Conservation (phyloP, 192 early-diverging fungal genomes). For the Chytriomyces hyalinus region DNA sequence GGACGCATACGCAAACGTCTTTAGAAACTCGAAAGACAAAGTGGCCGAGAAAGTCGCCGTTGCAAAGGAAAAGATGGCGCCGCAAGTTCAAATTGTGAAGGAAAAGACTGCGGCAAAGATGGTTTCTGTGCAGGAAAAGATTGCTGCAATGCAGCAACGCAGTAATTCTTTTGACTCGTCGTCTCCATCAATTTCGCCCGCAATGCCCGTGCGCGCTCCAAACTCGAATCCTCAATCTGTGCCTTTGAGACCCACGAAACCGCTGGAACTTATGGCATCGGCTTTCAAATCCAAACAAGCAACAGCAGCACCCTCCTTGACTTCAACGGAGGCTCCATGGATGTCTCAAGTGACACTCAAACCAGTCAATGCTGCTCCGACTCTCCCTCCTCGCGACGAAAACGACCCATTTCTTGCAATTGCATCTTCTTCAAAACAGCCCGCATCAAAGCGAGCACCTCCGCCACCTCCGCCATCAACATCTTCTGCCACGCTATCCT, state of each 20-base stretch:
- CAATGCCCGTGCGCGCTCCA: no score
- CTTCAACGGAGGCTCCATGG: slow-evolving; percentile 8
- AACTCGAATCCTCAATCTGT: no score
- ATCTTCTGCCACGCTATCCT: not conserved
- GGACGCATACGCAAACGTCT: no score
- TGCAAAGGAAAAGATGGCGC: slow-evolving; percentile 11
- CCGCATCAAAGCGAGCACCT: slow-evolving; percentile 10
- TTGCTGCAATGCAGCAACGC: not conserved
- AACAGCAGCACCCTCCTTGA: not conserved
- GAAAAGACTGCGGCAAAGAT: not conserved
- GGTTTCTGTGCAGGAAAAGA: not conserved
- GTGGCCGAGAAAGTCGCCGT: not conserved
- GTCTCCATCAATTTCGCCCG: no score
- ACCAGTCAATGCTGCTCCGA: slow-evolving; percentile 3
- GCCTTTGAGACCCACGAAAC: slow-evolving; percentile 5
- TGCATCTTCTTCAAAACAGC: not conserved
- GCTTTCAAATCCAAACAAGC: slow-evolving; percentile 7
- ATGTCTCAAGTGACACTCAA: slow-evolving; percentile 3
- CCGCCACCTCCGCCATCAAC: slow-evolving; percentile 22
- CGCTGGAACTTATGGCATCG: slow-evolving; percentile 2
- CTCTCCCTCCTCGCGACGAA: slow-evolving; percentile 6
- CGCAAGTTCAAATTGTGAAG: not conserved
- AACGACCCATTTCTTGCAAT: not conserved
- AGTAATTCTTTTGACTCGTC: no score
- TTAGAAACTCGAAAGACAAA: not conserved